Base-by-base conservation (phyloP, 1,284 basidiomycete genomes). In the Thecaphora thlaspeos region DNA sequence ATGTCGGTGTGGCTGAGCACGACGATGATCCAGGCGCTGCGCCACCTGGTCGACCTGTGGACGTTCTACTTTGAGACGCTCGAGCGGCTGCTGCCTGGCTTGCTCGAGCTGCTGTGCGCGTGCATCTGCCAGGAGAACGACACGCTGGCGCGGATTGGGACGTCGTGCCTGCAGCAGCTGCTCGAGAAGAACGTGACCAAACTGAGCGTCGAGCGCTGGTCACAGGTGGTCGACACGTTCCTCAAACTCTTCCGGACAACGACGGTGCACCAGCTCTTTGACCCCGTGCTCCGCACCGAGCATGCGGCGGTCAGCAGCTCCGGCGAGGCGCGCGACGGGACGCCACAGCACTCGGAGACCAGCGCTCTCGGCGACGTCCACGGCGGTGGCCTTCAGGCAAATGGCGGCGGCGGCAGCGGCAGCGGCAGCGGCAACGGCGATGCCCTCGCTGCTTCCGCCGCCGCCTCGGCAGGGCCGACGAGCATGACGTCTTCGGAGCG, bases 1-100 rank as follows among this genome's bases (percentile, higher is more conserved):
- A 95, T 97, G 91, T 95, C 91, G 71, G 93, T 99, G 15, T 99
- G 95, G 95, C 81, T 99, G 43, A 96, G 92, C 40, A 97, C 95
- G 9, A 99, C 95, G 1, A 93, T 99, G 88, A 97, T 99, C 51
- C 94, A 98, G 77, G 95, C 95, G 1, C 83, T 99, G 51, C 86
- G 95, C 32, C 91, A 97, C 79, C 83, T 98, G 61, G 90, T 99
- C 59, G 91, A 95, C 75, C 84, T 99, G 19, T 99, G 95, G 80
- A 95, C 95, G 2, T 90, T 86, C 80, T 95, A 92, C 81, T 98
- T 97, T 78, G 89, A 91, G 59, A 92, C 87, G 12, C 80, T 99
- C 68, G 91, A 94, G 73, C 84, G 88, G 41, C 88, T 90, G 79
- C 82, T 98, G 48, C 91, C 96, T 71, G 91, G 91, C 18, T 81